phyloP scores from a whole-genome alignment of 2,329 filamentous ascomycete genomes.

The Botrytis hyacinthi region DNA sequence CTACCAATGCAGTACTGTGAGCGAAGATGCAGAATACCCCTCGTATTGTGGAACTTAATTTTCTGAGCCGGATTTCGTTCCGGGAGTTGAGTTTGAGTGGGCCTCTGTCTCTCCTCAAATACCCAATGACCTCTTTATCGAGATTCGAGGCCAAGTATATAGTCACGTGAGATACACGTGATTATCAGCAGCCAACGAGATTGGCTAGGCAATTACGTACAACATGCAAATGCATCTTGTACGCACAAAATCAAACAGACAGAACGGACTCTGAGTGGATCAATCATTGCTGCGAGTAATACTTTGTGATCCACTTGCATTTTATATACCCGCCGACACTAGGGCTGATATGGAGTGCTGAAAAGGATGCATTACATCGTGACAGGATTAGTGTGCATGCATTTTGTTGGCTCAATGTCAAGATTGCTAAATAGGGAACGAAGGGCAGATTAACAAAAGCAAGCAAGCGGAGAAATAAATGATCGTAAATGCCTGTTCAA shows the following conservation, averaged over 20 bases:
- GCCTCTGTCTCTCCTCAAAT: not conserved
- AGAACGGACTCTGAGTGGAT: constrained; percentile 5
- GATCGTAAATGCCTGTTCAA: not conserved
- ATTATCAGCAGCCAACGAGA: not conserved
- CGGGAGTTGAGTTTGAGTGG: not conserved
- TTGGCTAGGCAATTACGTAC: constrained; percentile 1
- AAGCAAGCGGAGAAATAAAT: constrained; percentile 9
- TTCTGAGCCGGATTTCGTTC: not conserved
- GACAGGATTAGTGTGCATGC: constrained; percentile 10
- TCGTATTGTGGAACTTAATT: constrained; percentile 3
- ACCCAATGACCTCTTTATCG: not conserved
- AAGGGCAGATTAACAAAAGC: not conserved
- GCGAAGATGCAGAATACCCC: constrained; percentile 1
- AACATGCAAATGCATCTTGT: constrained; percentile 4
- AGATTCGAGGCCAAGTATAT: too few species aligned
- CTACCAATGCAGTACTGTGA: not conserved
- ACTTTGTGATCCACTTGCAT: constrained; percentile 1
- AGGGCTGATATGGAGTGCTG: not conserved
- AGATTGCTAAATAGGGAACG: not conserved
- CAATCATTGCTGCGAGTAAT: constrained; percentile 14
- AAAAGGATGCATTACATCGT: constrained; percentile 8
- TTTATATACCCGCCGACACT: constrained; percentile 15
- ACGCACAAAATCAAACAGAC: not conserved
- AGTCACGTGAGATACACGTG: not conserved
- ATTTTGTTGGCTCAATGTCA: constrained; percentile 7